These are phyloP conservation scores for Cocos nucifera DNA, from an alignment of 176 grass and related monocot species.

Conservation along the genomic window DNA sequence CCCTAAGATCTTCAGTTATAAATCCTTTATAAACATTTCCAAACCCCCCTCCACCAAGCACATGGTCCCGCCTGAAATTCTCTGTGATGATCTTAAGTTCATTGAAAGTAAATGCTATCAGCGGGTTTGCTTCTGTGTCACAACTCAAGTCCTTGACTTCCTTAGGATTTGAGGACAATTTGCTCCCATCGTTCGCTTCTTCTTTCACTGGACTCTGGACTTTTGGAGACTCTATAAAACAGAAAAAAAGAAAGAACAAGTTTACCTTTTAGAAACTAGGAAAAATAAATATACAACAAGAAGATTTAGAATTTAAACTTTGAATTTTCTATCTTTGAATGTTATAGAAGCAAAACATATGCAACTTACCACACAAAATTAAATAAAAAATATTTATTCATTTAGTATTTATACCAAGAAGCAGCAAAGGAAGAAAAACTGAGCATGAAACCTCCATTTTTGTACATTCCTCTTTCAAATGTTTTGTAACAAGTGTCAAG, in stretches of 20 bases:
- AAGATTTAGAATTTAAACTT: too few species aligned
- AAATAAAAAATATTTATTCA: too few species aligned
- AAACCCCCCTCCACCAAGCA: constrained; percentile 69
- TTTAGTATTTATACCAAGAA: too few species aligned
- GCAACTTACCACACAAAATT: too few species aligned
- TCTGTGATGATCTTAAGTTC: constrained; percentile 45
- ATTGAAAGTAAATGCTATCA: constrained; percentile 57
- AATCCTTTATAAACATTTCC: constrained; percentile 72
- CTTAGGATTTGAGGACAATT: constrained; percentile 49
- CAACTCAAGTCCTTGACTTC: constrained; percentile 62
- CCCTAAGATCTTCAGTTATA: constrained; percentile 31
- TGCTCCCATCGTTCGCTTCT: constrained; percentile 31
- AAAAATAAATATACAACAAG: background rate
- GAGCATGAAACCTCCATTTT: too few species aligned
- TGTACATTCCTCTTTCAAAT: too few species aligned
- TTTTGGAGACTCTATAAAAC: constrained; percentile 44
- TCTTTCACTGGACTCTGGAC: constrained; percentile 49
- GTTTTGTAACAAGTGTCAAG: too few species aligned
- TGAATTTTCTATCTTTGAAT: too few species aligned
- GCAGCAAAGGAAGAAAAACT: too few species aligned
- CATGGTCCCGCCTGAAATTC: constrained; percentile 51
- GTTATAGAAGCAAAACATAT: too few species aligned
- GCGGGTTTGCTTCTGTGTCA: constrained; percentile 37
- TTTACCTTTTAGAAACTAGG: background rate
- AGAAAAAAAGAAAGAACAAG: background rate